phyloP scores from a whole-genome alignment of 2,329 filamentous ascomycete genomes.

The Cryphonectria carpinicola region DNA sequence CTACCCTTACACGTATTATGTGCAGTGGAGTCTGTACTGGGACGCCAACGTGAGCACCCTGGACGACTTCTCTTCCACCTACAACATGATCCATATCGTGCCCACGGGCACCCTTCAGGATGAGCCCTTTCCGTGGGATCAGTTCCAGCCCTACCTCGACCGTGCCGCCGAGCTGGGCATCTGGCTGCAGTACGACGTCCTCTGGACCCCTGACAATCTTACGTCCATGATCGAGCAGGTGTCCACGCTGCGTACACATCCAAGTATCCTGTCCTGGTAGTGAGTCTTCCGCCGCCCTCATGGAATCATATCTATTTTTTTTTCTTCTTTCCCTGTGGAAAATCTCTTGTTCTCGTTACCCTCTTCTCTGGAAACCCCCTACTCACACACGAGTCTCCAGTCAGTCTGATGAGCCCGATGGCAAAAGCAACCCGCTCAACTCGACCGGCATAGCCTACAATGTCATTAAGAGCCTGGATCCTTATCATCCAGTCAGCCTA shows the following conservation, averaged over 20 bases:
- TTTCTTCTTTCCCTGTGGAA: too few species aligned
- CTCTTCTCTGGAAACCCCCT: too few species aligned
- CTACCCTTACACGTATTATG: conserved; percentile 32
- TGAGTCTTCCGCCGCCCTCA: background rate
- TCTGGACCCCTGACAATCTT: conserved; percentile 29
- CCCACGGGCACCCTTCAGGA: conserved; percentile 30
- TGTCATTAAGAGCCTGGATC: conserved; percentile 49
- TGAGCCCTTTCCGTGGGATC: conserved; percentile 30
- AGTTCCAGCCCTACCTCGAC: conserved; percentile 32
- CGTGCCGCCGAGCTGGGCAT: conserved; percentile 31
- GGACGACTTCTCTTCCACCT: conserved; percentile 30
- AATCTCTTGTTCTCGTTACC: background rate
- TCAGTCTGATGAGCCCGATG: conserved; percentile 56
- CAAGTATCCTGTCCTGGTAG: conserved; percentile 49
- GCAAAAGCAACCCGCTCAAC: conserved; percentile 48
- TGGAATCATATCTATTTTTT: background rate
- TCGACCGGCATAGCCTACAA: conserved; percentile 48
- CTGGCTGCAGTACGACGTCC: conserved; percentile 32
- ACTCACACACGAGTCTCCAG: background rate
- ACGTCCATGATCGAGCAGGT: conserved; percentile 38
- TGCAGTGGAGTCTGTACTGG: conserved; percentile 33
- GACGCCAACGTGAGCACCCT: conserved; percentile 31
- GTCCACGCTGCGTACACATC: conserved; percentile 38
- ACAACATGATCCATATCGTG: conserved; percentile 33
- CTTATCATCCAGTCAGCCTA: conserved; percentile 56